Evolutionary conservation across 2,329 filamentous ascomycete species (phyloP).

Genomic region (Emericellopsis cladophorae): DNA sequence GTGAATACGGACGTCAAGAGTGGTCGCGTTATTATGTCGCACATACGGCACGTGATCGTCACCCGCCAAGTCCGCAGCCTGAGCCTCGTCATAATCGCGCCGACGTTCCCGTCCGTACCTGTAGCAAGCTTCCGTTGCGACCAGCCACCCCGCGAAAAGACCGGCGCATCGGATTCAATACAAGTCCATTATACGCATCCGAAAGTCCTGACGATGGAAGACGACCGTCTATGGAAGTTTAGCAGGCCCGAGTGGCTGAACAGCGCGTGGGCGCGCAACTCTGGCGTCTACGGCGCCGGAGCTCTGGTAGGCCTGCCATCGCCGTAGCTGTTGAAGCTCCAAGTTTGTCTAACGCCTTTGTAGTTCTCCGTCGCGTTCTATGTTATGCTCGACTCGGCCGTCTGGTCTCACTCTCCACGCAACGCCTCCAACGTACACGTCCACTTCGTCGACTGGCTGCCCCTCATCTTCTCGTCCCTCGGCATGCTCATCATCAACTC

Average conservation of each 20-base stretch:
- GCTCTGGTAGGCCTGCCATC: slow-evolving; percentile 38
- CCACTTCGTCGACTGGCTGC: slow-evolving; percentile 58
- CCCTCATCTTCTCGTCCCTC: slow-evolving; percentile 52
- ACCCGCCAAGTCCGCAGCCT: not conserved
- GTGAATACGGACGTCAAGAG: no score
- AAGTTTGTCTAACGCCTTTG: not conserved
- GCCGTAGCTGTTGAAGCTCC: not conserved
- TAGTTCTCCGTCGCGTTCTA: slow-evolving; percentile 60
- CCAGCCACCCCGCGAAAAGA: no score
- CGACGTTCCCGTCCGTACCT: no score
- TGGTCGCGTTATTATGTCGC: not conserved
- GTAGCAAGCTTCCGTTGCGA: no score
- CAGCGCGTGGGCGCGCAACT: slow-evolving; percentile 49
- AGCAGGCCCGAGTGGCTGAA: slow-evolving; percentile 54
- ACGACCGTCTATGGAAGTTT: slow-evolving; percentile 57
- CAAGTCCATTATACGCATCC: no score
- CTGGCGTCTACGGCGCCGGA: slow-evolving; percentile 50
- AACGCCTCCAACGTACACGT: slow-evolving; percentile 50
- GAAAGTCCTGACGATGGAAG: slow-evolving; percentile 33
- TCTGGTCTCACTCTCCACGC: slow-evolving; percentile 48
- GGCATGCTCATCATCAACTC: slow-evolving; percentile 63
- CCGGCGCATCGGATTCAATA: no score
- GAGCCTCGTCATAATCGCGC: not conserved
- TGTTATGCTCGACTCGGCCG: slow-evolving; percentile 53
- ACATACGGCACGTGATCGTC: not conserved